These are phyloP conservation scores for Plectranthus barbatus DNA, from an alignment of 257 asterid species.

Conservation along the genomic window DNA sequence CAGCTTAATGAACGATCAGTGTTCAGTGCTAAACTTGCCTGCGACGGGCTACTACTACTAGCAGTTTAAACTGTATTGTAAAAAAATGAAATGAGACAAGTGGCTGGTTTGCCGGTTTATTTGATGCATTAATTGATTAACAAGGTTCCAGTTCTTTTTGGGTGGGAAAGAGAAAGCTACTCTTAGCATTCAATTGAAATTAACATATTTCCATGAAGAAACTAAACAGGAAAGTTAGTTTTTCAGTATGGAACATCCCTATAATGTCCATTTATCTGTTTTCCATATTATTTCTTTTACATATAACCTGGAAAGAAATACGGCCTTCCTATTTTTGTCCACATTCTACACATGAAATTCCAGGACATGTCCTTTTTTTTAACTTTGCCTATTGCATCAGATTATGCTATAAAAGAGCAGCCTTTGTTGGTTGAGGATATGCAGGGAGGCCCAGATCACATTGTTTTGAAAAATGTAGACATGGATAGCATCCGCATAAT, in stretches of 20 bases:
- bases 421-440: conserved; percentile 80
- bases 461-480: conserved; percentile 70
- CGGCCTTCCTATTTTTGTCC: not conserved
- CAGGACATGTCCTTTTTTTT: not conserved
- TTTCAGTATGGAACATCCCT: not conserved
- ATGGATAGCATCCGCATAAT: conserved; percentile 83
- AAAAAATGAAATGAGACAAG: not conserved
- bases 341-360: not conserved
- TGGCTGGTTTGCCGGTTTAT: not conserved
- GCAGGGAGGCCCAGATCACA: conserved; percentile 89
- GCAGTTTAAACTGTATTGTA: not conserved
- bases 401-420: conserved; percentile 88
- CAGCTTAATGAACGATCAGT: not conserved
- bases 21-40: too few relatives aligned
- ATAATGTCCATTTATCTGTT: not conserved
- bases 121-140: not conserved
- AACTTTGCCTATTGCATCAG: conserved; percentile 30
- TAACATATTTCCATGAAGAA: not conserved
- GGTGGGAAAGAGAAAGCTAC: not conserved
- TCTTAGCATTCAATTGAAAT: not conserved
- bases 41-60: not conserved
- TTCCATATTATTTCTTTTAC: not conserved
- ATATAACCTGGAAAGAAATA: not conserved
- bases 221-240: not conserved
- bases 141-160: not conserved